Percentiles rank a stretch among this genome's conserved stretches.
Evolutionary conservation across 129 eudicot genomes (phyloP).

Genomic region (Sambucus nigra): DNA sequence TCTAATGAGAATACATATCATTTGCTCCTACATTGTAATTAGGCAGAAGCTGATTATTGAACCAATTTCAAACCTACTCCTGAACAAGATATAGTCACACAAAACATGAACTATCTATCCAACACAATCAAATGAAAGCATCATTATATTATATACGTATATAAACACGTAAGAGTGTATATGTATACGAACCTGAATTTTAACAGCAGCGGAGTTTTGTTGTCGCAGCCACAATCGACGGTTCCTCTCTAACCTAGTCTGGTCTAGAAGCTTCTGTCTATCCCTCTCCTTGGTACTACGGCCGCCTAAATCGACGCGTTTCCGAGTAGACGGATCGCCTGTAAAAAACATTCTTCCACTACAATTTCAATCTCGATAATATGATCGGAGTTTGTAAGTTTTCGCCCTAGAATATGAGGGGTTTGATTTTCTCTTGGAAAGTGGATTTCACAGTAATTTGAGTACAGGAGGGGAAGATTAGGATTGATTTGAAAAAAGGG

Average conservation of each 20-base stretch:
- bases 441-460: no score
- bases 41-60: neutral
- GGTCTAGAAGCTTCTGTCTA: slow-evolving; percentile 78
- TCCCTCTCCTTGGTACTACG: slow-evolving; percentile 94
- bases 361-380: slow-evolving; percentile 15
- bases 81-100: neutral
- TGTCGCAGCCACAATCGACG: slow-evolving; percentile 49
- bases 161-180: neutral
- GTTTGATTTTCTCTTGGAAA: neutral
- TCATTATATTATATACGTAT: neutral
- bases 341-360: slow-evolving; percentile 53
- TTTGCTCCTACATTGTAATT: neutral
- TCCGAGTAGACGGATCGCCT: slow-evolving; percentile 83
- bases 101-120: neutral
- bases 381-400: neutral
- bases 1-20: neutral
- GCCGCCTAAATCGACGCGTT: slow-evolving; percentile 97
- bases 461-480: no score
- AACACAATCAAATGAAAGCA: neutral
- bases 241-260: slow-evolving; percentile 70
- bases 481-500: no score
- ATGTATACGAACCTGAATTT: slow-evolving; percentile 54
- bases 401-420: neutral
- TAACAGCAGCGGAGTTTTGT: slow-evolving; percentile 71
- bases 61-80: neutral